These are phyloP conservation scores for Fusarium mundagurra DNA, from an alignment of 2,329 filamentous ascomycete genomes.

Conservation along the genomic window DNA sequence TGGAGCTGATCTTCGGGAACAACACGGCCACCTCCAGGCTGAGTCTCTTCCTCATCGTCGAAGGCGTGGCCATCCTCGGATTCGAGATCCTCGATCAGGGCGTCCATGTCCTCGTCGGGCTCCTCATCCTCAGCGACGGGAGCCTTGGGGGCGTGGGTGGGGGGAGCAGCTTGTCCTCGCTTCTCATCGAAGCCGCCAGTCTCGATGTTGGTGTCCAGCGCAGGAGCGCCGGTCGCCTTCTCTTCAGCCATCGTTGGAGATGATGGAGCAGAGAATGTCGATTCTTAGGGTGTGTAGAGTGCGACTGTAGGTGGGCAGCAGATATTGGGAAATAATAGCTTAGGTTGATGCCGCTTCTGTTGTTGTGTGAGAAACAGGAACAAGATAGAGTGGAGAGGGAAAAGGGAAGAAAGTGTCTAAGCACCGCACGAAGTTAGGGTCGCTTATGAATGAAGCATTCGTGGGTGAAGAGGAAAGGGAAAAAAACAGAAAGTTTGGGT, in stretches of 20 bases:
- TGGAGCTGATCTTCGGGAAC: conserved; percentile 80
- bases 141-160: conserved; percentile 48
- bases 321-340: conserved; percentile 25
- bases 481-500: conserved; percentile 46
- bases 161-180: conserved; percentile 50
- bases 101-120: conserved; percentile 83
- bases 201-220: conserved; percentile 72
- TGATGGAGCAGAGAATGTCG: conserved; percentile 17
- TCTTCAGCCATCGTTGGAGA: conserved; percentile 63
- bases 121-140: conserved; percentile 71
- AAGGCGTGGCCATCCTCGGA: conserved; percentile 78
- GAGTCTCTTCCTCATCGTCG: conserved; percentile 64
- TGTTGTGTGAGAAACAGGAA: conserved; percentile 35
- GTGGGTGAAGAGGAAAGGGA: conserved; percentile 58
- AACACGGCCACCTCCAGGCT: conserved; percentile 65
- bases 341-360: conserved; percentile 34
- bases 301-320: conserved; percentile 40
- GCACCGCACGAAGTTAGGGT: conserved; percentile 62
- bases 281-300: conserved; percentile 31
- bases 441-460: conserved; percentile 59
- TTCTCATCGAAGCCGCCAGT: conserved; percentile 74
- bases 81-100: conserved; percentile 87
- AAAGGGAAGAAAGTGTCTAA: conserved; percentile 48
- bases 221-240: conserved; percentile 62
- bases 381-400: conserved; percentile 43